A percentile compares a stretch with the other conserved stretches of the same genome.
Evolutionary conservation across 2,329 filamentous ascomycete genomes (phyloP).

Genomic region (Seiridium unicorne): DNA sequence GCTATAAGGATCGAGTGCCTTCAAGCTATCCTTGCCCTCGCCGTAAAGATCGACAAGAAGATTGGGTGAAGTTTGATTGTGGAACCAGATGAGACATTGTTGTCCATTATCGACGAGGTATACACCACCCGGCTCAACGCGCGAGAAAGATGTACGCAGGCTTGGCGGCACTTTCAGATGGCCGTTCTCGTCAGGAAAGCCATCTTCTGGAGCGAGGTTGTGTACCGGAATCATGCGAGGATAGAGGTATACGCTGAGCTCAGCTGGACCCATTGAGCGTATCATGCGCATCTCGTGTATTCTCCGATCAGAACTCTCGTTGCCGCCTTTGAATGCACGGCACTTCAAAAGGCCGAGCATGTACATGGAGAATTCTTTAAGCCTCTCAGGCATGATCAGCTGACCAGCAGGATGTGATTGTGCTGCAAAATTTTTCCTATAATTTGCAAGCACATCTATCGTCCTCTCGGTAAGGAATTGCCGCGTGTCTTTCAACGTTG

Average conservation of each 20-base stretch:
- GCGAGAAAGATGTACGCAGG: slow-evolving; percentile 79
- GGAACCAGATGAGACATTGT: slow-evolving; percentile 86
- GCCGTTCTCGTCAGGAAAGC: slow-evolving; percentile 85
- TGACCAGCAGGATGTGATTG: slow-evolving; percentile 86
- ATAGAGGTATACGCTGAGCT: slow-evolving; percentile 90
- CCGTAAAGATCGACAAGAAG: slow-evolving; percentile 89
- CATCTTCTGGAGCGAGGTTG: slow-evolving; percentile 82
- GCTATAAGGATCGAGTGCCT: slow-evolving; percentile 76
- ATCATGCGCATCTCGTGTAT: slow-evolving; percentile 91
- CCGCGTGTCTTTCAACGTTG: slow-evolving; percentile 79
- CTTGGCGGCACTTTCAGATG: slow-evolving; percentile 81
- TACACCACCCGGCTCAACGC: slow-evolving; percentile 87
- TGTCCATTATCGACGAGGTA: slow-evolving; percentile 97
- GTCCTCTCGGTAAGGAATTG: slow-evolving; percentile 84
- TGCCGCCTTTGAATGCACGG: slow-evolving; percentile 88
- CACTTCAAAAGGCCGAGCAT: slow-evolving; percentile 87
- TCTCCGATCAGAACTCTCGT: slow-evolving; percentile 85
- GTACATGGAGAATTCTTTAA: slow-evolving; percentile 98
- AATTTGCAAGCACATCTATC: slow-evolving; percentile 86
- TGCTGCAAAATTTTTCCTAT: slow-evolving; percentile 85
- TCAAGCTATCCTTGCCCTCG: slow-evolving; percentile 66
- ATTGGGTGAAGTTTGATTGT: slow-evolving; percentile 88
- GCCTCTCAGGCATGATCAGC: slow-evolving; percentile 88
- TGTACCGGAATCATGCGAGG: slow-evolving; percentile 91
- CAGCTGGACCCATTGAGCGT: slow-evolving; percentile 79